Evolutionary conservation across 2,329 filamentous ascomycete species (phyloP).

Genomic region (Anisogramma anomala): DNA sequence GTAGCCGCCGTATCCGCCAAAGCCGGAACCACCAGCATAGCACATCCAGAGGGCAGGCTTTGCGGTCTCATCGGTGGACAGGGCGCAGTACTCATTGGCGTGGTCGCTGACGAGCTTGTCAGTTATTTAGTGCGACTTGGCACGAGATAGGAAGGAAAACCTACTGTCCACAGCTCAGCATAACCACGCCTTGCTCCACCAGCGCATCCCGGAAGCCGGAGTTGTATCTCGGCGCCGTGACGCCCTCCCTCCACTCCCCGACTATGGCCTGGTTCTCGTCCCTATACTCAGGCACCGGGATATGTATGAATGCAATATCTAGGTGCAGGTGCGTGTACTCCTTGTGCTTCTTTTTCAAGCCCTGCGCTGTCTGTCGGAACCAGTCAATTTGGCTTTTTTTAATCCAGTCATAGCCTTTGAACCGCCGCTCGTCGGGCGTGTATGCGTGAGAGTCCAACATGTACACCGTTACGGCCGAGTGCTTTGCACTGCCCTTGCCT

Average conservation of each 20-base stretch:
- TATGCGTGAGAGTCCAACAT: conserved; percentile 88
- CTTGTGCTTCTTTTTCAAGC: conserved; percentile 64
- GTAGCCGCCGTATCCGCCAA: conserved; percentile 92
- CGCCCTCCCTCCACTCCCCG: conserved; percentile 68
- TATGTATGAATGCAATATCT: conserved; percentile 95
- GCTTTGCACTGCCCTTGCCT: conserved; percentile 63
- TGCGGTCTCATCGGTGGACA: conserved; percentile 45
- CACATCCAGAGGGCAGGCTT: conserved; percentile 88
- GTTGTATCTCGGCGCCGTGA: conserved; percentile 83
- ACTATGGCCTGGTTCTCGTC: conserved; percentile 46
- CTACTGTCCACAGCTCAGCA: conserved; percentile 88
- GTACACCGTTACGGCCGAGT: conserved; percentile 90
- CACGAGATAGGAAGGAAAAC: background rate
- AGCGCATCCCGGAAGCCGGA: conserved; percentile 87
- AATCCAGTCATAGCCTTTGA: conserved; percentile 93
- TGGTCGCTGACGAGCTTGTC: conserved; percentile 53
- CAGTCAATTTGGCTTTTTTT: conserved; percentile 89
- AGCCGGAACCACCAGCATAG: conserved; percentile 83
- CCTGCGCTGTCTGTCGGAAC: conserved; percentile 70
- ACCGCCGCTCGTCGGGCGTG: conserved; percentile 77
- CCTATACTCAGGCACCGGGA: conserved; percentile 82
- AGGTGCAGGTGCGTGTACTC: conserved; percentile 88
- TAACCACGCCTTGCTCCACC: conserved; percentile 70
- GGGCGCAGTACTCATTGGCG: conserved; percentile 89
- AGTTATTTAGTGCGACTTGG: conserved; percentile 14